phyloP scores from a whole-genome alignment of 352 stramenopile genomes.

The Globisporangium lucens region DNA sequence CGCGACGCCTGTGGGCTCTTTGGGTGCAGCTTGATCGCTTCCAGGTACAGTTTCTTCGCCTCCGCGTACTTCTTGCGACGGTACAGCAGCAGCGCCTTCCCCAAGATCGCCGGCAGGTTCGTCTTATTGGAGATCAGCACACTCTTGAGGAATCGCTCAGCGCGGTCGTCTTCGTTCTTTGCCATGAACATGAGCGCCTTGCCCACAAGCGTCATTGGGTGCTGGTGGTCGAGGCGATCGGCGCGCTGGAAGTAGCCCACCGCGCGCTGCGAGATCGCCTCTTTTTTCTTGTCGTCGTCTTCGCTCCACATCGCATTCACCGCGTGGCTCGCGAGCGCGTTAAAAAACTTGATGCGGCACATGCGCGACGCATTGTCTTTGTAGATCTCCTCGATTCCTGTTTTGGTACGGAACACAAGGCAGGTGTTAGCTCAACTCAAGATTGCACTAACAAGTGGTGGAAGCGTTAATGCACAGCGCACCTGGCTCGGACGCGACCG shows the following conservation, averaged over 20 bases:
- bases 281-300: slow-evolving; percentile 85
- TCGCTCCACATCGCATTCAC: slow-evolving; percentile 90
- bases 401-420: background rate
- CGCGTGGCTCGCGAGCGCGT: slow-evolving; percentile 78
- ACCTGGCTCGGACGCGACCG: slow-evolving; percentile 75
- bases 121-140: slow-evolving; percentile 88
- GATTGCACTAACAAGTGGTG: background rate
- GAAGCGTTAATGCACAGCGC: background rate
- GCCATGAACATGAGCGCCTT: slow-evolving; percentile 93
- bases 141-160: slow-evolving; percentile 90
- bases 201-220: slow-evolving; percentile 87
- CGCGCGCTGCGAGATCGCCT: slow-evolving; percentile 74
- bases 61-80: slow-evolving; percentile 86
- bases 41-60: slow-evolving; percentile 92
- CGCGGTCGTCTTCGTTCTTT: slow-evolving; percentile 89
- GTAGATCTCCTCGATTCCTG: slow-evolving; percentile 86
- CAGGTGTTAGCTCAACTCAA: background rate
- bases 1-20: slow-evolving; percentile 85
- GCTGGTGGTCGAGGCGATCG: slow-evolving; percentile 87
- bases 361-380: slow-evolving; percentile 81
- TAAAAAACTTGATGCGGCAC: slow-evolving; percentile 89
- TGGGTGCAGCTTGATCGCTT: slow-evolving; percentile 94
- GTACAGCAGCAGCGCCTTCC: slow-evolving; percentile 83
- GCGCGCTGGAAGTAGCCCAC: slow-evolving; percentile 86
- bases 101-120: slow-evolving; percentile 85